Conservation (phyloP, 768 basidiomycete genomes). For the Termitomyces sp. region DNA sequence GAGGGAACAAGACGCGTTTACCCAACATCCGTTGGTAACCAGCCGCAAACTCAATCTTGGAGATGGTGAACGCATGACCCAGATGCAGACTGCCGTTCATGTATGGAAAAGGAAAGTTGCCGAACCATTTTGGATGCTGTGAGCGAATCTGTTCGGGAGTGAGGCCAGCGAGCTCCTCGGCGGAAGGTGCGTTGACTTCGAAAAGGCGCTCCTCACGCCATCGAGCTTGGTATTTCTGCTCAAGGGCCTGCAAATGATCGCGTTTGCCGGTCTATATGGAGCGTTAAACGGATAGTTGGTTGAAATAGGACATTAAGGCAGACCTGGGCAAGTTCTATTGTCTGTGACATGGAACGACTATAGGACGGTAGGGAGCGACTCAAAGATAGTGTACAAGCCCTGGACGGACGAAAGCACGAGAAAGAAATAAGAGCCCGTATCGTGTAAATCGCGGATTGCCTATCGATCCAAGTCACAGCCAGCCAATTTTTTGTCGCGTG, state of each 20-base stretch:
- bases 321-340: conserved; percentile 55
- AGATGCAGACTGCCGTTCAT: conserved; percentile 98
- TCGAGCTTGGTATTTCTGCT: conserved; percentile 77
- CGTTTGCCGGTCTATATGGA: conserved; percentile 84
- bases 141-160: conserved; percentile 63
- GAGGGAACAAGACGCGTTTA: conserved; percentile 91
- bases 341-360: conserved; percentile 48
- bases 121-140: conserved; percentile 96
- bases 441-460: conserved; percentile 15
- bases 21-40: conserved; percentile 96
- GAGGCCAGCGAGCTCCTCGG: conserved; percentile 60
- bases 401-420: conserved; percentile 22
- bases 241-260: conserved; percentile 79
- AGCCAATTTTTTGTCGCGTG: conserved; percentile 2
- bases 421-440: conserved; percentile 19
- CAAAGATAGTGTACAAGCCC: conserved; percentile 33
- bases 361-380: conserved; percentile 14
- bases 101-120: conserved; percentile 94
- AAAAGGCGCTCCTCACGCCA: conserved; percentile 82
- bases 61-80: conserved; percentile 97
- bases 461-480: conserved; percentile 19
- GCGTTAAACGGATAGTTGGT: background rate
- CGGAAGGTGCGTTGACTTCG: conserved; percentile 77
- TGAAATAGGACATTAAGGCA: conserved; percentile 7
- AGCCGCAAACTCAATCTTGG: conserved; percentile 95